A percentile compares a stretch with the other conserved stretches of the same genome.
phyloP scores from a whole-genome alignment of 2,329 filamentous ascomycete genomes.

The Chalaropsis ovoidea region DNA sequence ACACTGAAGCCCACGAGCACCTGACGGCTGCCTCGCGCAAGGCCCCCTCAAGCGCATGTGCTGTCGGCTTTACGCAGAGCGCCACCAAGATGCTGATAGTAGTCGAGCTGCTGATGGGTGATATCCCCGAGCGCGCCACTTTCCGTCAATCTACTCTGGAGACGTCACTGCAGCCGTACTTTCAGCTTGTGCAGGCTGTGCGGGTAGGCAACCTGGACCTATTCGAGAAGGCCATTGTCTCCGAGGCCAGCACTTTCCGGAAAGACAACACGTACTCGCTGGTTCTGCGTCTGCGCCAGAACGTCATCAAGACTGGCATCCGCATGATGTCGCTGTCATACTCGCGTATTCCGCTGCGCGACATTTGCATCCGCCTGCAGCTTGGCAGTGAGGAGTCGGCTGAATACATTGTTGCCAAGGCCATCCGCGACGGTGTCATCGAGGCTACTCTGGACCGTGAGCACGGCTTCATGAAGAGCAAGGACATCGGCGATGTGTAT shows the following conservation, averaged over 20 bases:
- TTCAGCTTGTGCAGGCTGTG: conserved; percentile 86
- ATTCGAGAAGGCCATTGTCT: conserved; percentile 77
- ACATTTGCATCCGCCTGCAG: conserved; percentile 92
- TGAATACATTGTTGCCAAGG: conserved; percentile 98
- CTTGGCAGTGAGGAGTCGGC: conserved; percentile 93
- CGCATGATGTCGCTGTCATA: conserved; percentile 99
- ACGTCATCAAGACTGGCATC: conserved; percentile 98
- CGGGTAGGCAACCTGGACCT: conserved; percentile 92
- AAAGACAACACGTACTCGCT: conserved; percentile 92
- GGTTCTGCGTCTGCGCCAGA: conserved; percentile 87
- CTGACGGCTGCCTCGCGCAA: conserved; percentile 89
- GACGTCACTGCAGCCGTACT: conserved; percentile 80
- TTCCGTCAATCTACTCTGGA: conserved; percentile 88
- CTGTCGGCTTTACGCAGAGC: conserved; percentile 88
- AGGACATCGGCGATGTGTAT: conserved; percentile 91
- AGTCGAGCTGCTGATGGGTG: conserved; percentile 94
- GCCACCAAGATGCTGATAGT: conserved; percentile 94
- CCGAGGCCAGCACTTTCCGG: conserved; percentile 74
- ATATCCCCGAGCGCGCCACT: conserved; percentile 88
- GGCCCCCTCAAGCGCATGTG: conserved; percentile 78
- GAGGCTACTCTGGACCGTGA: conserved; percentile 91
- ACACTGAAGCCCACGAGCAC: conserved; percentile 94
- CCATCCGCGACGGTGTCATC: conserved; percentile 93
- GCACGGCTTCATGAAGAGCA: conserved; percentile 96
- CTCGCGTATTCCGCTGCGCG: conserved; percentile 88